A percentile compares a stretch with the other conserved stretches of the same genome.
These are phyloP conservation scores for Suillus subalutaceus DNA, from an alignment of 768 basidiomycete genomes.

Conservation along the genomic window DNA sequence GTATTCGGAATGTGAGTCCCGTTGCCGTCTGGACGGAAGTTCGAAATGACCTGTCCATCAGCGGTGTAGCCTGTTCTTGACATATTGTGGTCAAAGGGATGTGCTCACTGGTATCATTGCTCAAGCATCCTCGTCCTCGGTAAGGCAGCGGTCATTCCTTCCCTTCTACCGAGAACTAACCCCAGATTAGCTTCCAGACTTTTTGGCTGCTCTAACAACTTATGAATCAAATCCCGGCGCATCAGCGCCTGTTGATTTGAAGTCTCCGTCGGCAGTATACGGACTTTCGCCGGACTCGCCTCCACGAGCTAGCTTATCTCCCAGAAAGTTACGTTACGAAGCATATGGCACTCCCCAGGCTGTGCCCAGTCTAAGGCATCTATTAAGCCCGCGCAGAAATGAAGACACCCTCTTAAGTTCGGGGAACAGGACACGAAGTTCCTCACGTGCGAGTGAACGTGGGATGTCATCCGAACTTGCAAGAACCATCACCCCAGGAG, in stretches of 20 bases:
- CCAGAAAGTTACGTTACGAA: constrained; percentile 63
- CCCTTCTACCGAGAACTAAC: constrained; percentile 10
- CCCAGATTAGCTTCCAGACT: constrained; percentile 66
- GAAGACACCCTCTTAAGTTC: constrained; percentile 42
- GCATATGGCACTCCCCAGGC: constrained; percentile 69
- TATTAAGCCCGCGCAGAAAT: constrained; percentile 32
- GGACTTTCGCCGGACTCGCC: constrained; percentile 23
- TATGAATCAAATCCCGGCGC: constrained; percentile 25
- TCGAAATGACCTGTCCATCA: constrained; percentile 27
- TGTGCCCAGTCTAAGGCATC: constrained; percentile 45
- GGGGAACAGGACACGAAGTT: constrained; percentile 34
- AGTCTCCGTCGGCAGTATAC: constrained; percentile 18
- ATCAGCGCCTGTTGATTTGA: constrained; percentile 15
- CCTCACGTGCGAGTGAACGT: constrained; percentile 29
- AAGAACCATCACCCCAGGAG: constrained; percentile 34
- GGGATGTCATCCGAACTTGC: constrained; percentile 28
- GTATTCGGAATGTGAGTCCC: constrained; percentile 58
- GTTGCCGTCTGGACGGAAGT: neutral
- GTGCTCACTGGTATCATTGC: constrained; percentile 50
- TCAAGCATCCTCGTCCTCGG: constrained; percentile 57
- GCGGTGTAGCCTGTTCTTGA: constrained; percentile 74
- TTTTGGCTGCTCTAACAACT: constrained; percentile 52
- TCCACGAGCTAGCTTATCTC: constrained; percentile 31
- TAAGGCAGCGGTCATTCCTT: constrained; percentile 34
- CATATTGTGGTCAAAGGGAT: constrained; percentile 46